These are phyloP conservation scores for Pythium dissotocum DNA, from an alignment of 352 stramenopile genomes.

Conservation along the genomic window DNA sequence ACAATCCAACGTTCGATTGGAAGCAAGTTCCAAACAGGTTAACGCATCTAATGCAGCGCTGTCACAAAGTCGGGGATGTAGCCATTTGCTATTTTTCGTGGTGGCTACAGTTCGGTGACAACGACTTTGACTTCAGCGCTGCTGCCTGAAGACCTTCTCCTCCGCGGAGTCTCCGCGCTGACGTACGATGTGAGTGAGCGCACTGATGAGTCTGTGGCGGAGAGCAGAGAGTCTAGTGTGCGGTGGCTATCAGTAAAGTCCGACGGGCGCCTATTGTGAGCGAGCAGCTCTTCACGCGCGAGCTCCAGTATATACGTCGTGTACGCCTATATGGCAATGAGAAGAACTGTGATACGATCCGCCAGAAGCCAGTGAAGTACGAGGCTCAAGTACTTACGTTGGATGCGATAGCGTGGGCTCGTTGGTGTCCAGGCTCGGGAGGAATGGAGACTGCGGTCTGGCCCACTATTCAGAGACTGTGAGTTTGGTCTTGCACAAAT, in stretches of 20 bases:
- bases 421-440: constrained; percentile 31
- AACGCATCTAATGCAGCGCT: constrained; percentile 14
- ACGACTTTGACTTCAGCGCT: background rate
- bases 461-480: constrained; percentile 7
- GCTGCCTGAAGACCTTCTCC: background rate
- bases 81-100: constrained; percentile 1
- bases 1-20: constrained; percentile 27
- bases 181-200: constrained; percentile 25
- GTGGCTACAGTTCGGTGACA: constrained; percentile 19
- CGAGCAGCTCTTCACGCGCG: constrained; percentile 30
- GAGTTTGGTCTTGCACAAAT: background rate
- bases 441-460: constrained; percentile 35
- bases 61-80: constrained; percentile 2
- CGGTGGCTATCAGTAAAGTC: constrained; percentile 9
- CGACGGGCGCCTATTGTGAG: constrained; percentile 12
- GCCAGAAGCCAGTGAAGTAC: background rate
- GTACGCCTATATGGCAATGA: constrained; percentile 24
- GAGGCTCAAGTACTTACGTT: constrained; percentile 4
- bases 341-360: background rate
- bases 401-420: constrained; percentile 25
- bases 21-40: background rate
- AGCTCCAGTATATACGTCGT: constrained; percentile 34
- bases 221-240: constrained; percentile 18
- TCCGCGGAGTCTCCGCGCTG: constrained; percentile 12
- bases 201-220: constrained; percentile 11